Base-by-base conservation (phyloP, 768 basidiomycete species). In the Megacollybia marginata region DNA sequence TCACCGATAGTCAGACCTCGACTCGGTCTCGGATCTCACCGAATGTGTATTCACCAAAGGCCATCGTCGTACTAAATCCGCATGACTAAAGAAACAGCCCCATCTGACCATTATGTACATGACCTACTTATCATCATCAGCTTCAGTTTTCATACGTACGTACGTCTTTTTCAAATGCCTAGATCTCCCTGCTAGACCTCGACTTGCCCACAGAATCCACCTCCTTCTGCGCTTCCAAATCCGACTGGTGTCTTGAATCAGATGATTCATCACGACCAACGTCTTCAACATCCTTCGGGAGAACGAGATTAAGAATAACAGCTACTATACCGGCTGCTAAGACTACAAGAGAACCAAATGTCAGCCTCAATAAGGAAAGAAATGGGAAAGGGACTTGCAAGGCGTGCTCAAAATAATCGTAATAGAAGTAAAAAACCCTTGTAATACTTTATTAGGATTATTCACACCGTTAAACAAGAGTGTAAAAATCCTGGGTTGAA, bases 401-500 rank as follows among this genome's bases (percentile, higher is more conserved):
- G 88, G 90, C 1, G 88, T 91, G 52, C 79, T 83, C 49, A 92
- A 64, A 34, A 92, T 67, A 57, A 92, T 92, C 34, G 84, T 83
- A 53, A 92, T 88, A 9, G 85, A 85, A 59, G 82, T 71, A 53
- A 93, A 78, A 44, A 92, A 68, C 1, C 88, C 87, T 52, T 75
- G 66, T 18, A 91, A 65, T 0, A 81, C 84, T 32, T 65, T 69
- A 49, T 63, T 78, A 6, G 79, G 70, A 44, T 73, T 65, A 0
- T 58, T 55, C 2, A 89, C 81, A 12, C 76, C 67, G 20, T 85
- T 82, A 52, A 90, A 90, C 23, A 91, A 66, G 59, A 85, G 76
- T 4, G 74, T 79, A 57, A 85, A 86, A 33, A 85, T 76, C 12
- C 60, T 68, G 1, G 79, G 78, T 13, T 82, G 76, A 51, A 92